These are phyloP conservation scores for Fraxinus albicans DNA, from an alignment of 305 asterid species.

Conservation along the genomic window DNA sequence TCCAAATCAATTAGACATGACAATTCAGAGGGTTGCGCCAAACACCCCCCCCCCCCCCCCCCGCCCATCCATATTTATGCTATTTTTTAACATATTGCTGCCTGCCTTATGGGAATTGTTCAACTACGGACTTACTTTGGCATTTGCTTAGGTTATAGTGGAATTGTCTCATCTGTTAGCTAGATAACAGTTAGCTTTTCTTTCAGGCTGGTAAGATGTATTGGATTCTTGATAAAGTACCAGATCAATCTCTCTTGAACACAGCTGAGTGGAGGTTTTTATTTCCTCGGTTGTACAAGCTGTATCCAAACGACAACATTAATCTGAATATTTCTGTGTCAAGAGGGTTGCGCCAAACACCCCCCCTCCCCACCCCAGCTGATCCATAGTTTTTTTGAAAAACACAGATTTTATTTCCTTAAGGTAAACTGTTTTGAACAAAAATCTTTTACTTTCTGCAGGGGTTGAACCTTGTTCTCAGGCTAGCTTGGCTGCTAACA, in stretches of 20 bases:
- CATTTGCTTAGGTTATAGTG: conserved; percentile 9
- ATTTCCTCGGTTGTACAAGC: conserved; percentile 79
- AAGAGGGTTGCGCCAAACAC: no score
- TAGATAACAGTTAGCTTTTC: conserved; percentile 22
- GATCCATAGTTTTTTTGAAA: neutral
- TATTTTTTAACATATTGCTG: neutral
- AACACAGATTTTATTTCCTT: neutral
- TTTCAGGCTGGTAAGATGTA: conserved; percentile 75
- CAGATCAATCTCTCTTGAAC: conserved; percentile 71
- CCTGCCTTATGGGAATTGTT: neutral
- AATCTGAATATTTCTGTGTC: conserved; percentile 62
- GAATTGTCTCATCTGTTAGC: conserved; percentile 22
- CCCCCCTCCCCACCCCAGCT: no score
- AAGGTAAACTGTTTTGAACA: neutral
- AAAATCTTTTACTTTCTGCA: conserved; percentile 30
- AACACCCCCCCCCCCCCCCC: neutral
- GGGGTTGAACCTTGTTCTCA: conserved; percentile 73
- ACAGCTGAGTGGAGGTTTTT: conserved; percentile 85
- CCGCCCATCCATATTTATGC: neutral
- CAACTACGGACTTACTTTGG: neutral
- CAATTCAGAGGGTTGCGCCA: neutral
- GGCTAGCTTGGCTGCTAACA: conserved; percentile 86
- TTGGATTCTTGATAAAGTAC: conserved; percentile 68
- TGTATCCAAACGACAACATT: conserved; percentile 74
- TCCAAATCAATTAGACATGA: neutral